Evolutionary conservation across 495 filamentous ascomycete species (phyloP).

Genomic region (Penicillium atrosanguineum): DNA sequence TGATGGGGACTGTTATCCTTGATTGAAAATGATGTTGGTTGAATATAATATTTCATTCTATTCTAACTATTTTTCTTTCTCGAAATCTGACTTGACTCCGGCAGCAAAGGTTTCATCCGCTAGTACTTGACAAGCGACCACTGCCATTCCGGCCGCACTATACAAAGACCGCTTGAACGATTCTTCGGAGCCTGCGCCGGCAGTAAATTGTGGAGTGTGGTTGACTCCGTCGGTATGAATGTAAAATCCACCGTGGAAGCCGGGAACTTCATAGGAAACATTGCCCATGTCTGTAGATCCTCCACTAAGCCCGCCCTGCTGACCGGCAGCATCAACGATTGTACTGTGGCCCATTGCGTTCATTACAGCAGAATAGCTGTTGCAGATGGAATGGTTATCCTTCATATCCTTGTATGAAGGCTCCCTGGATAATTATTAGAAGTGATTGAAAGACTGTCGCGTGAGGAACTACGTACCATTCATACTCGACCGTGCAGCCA

Average conservation of each 20-base stretch:
- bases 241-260: slow-evolving; percentile 56
- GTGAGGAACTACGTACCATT: slow-evolving; percentile 26
- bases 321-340: slow-evolving; percentile 42
- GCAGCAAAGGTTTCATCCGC: slow-evolving; percentile 46
- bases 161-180: slow-evolving; percentile 42
- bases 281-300: slow-evolving; percentile 48
- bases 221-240: slow-evolving; percentile 50
- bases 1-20: not conserved
- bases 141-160: slow-evolving; percentile 56
- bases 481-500: slow-evolving; percentile 49
- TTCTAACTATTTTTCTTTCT: slow-evolving; percentile 2
- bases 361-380: slow-evolving; percentile 51
- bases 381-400: slow-evolving; percentile 46
- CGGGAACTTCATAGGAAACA: slow-evolving; percentile 54
- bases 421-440: slow-evolving; percentile 19
- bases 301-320: slow-evolving; percentile 21
- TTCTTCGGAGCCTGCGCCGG: slow-evolving; percentile 50
- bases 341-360: slow-evolving; percentile 39
- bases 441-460: not conserved
- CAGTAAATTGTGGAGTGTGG: slow-evolving; percentile 54
- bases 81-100: slow-evolving; percentile 37
- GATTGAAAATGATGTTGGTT: not conserved
- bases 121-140: slow-evolving; percentile 48
- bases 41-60: no score
- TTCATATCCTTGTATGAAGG: slow-evolving; percentile 53